Percentiles rank a stretch among this genome's conserved stretches.
These are phyloP conservation scores for Triticum turgidum DNA, from an alignment of 176 grass and related monocot genomes.

Conservation along the genomic window DNA sequence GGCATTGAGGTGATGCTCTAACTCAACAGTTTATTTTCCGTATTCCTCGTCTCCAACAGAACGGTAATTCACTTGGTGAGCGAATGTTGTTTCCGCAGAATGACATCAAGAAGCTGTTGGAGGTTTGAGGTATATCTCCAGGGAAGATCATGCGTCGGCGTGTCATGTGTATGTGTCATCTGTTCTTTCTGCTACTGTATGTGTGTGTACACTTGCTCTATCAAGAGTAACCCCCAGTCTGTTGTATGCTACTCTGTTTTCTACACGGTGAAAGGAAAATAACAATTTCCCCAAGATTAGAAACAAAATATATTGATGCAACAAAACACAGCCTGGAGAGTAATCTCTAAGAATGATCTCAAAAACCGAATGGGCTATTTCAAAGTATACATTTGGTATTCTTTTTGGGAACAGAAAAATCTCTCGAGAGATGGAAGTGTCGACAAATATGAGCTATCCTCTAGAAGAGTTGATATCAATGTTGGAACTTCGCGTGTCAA, in stretches of 20 bases:
- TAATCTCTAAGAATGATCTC: slow-evolving; percentile 46
- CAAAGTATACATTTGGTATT: slow-evolving; percentile 31
- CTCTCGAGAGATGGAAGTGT: slow-evolving; percentile 19
- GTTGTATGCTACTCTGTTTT: neutral
- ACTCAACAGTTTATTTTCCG: neutral
- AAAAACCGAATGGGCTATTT: slow-evolving; percentile 47
- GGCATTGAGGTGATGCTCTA: slow-evolving; percentile 50
- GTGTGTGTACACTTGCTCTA: slow-evolving; percentile 18
- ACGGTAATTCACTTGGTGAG: neutral
- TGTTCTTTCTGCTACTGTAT: neutral
- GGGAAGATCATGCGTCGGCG: neutral
- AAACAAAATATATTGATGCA: slow-evolving; percentile 1
- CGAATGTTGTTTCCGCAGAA: slow-evolving; percentile 37
- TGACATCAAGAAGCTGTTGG: slow-evolving; percentile 50
- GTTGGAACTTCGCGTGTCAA: slow-evolving; percentile 59
- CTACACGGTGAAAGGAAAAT: neutral
- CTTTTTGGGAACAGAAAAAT: slow-evolving; percentile 27
- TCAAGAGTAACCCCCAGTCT: neutral
- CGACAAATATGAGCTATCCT: slow-evolving; percentile 58
- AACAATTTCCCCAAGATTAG: neutral
- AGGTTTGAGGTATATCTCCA: slow-evolving; percentile 23
- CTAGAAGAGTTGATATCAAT: slow-evolving; percentile 90
- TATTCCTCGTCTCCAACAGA: neutral
- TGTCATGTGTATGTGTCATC: neutral
- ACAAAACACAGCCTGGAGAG: slow-evolving; percentile 11